Evolutionary conservation across 306 rosid species (phyloP).

Genomic region (Arachis hypogaea): DNA sequence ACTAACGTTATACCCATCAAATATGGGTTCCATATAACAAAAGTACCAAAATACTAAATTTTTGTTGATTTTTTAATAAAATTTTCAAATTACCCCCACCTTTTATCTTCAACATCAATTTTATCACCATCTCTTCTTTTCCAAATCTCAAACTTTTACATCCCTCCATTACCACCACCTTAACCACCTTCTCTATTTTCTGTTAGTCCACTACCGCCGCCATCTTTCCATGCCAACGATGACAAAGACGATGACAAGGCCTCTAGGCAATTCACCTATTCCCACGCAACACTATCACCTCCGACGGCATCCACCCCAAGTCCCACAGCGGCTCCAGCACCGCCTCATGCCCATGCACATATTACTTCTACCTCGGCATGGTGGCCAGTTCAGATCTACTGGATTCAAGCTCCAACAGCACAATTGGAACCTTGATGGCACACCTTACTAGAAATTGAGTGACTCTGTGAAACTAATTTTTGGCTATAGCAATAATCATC

Average conservation of each 20-base stretch:
- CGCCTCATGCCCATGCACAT: conserved; percentile 45
- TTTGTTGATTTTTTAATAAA: too few relatives aligned
- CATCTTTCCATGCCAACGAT: conserved; percentile 26
- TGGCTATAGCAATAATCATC: conserved; percentile 8
- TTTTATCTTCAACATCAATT: too few relatives aligned
- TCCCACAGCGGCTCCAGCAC: conserved; percentile 4
- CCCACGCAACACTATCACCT: conserved; percentile 26
- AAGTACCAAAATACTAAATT: too few relatives aligned
- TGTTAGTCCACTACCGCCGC: conserved; percentile 32
- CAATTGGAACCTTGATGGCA: conserved; percentile 31
- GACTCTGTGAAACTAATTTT: conserved; percentile 69
- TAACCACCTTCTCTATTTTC: conserved; percentile 41
- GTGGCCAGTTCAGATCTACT: conserved; percentile 33
- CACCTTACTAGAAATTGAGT: conserved; percentile 48
- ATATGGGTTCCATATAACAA: too few relatives aligned
- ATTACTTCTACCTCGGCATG: conserved; percentile 65
- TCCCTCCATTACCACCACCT: conserved; percentile 39
- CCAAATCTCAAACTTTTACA: not conserved
- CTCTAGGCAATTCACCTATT: conserved; percentile 50
- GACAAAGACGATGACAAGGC: conserved; percentile 40
- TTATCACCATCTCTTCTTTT: conserved; percentile 48
- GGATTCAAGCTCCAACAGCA: conserved; percentile 23
- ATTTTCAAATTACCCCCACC: too few relatives aligned
- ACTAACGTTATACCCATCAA: too few relatives aligned
- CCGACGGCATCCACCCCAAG: conserved; percentile 47